These are phyloP conservation scores for Clonostachys byssicola DNA, from an alignment of 2,329 filamentous ascomycete genomes.

Conservation along the genomic window DNA sequence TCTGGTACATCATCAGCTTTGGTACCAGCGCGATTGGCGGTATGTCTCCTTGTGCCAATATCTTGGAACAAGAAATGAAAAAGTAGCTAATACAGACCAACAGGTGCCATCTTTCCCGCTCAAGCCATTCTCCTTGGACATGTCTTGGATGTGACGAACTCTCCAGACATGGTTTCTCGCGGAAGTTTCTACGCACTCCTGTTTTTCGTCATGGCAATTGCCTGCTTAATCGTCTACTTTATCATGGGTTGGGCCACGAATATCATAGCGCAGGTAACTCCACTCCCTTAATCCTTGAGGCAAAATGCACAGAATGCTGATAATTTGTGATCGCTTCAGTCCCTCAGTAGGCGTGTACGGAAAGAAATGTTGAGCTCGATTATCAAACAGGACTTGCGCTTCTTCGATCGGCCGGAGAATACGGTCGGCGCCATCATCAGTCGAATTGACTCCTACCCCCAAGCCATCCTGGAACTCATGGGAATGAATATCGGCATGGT, in stretches of 20 bases:
- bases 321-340: not conserved
- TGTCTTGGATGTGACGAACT: slow-evolving; percentile 11
- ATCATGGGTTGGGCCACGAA: slow-evolving; percentile 12
- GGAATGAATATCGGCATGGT: slow-evolving; percentile 35
- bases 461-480: slow-evolving; percentile 40
- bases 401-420: slow-evolving; percentile 25
- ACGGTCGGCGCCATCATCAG: slow-evolving; percentile 23
- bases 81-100: slow-evolving; percentile 20
- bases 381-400: slow-evolving; percentile 33
- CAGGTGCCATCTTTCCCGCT: not conserved
- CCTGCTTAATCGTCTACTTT: slow-evolving; percentile 28
- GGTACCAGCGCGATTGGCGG: not conserved
- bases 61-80: too few species aligned
- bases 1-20: not conserved
- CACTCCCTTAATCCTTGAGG: too few species aligned
- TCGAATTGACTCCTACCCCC: slow-evolving; percentile 20
- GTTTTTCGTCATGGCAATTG: slow-evolving; percentile 39
- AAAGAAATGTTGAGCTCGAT: slow-evolving; percentile 19
- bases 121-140: slow-evolving; percentile 8
- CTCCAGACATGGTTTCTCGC: too few species aligned
- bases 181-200: slow-evolving; percentile 22
- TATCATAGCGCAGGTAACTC: slow-evolving; percentile 9
- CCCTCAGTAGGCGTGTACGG: slow-evolving; percentile 15
- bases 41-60: not conserved
- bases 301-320: not conserved